Evolutionary conservation across 139 green algal genomes (phyloP), one percentile per base, ranked within the genome.

Genomic region (Picochlorum sp.): DNA sequence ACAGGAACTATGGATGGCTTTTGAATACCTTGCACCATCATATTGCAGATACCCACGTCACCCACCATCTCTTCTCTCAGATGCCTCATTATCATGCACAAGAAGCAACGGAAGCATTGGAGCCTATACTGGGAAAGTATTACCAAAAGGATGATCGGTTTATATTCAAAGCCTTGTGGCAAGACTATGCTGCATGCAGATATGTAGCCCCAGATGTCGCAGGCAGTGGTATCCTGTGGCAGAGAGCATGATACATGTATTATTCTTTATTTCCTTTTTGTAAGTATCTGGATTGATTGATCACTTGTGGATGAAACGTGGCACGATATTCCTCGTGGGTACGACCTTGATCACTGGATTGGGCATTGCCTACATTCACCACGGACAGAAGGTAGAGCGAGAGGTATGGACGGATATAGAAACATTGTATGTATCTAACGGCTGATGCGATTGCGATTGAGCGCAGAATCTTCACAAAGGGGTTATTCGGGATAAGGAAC

Each of bases 81-180:
- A 94, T 96, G 71, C 90, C 90, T 21, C 88, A 96, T 82, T 96
- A 96, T 80, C 85, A 96, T 70, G 86, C 89, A 2, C 20, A 88
- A 74, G 83, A 95, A 72, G 90, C 86, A 13, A 96, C 88, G 0
- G 28, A 77, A 62, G 83, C 81, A 2, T 73, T 94, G 51, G 86
- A 85, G 70, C 78, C 74, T 13, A 64, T 94, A 1, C 74, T 95
- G 55, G 86, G 86, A 18, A 32, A 75, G 14, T 91, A 92, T 67
- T 95, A 95, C 62, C 65, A 65, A n/a, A 44, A 55, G 8, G 87
- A 95, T 70, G 37, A 72, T 18, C 73, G 87, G 57, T 78, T 80
- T 63, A 60, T 92, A 47, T 66, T 81, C 11, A 57, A 45, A 6
- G 86, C 86, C 11, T 59, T 91, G 51, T 95, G 85, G 83, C 23